Conservation (phyloP, 2,329 filamentous ascomycete genomes). For the Pyrenochaeta sp. region DNA sequence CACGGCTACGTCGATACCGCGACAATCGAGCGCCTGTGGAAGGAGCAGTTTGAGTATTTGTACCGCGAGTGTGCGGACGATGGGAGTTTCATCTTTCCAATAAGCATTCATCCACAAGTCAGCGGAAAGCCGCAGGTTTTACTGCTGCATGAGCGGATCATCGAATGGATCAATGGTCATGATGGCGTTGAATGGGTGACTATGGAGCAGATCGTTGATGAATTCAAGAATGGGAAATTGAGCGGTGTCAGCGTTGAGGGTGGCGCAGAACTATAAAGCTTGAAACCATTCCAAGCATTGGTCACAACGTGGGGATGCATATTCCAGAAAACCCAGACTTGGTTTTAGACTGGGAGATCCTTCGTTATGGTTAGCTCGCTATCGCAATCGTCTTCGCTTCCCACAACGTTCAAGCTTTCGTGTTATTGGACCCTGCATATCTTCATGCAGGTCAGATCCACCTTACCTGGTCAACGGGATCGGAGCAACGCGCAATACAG, state of each 20-base stretch:
- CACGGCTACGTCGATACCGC: conserved; percentile 56
- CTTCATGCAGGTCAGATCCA: conserved; percentile 3
- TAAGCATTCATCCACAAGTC: conserved; percentile 59
- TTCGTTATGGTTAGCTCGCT: too few species aligned
- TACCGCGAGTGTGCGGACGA: conserved; percentile 53
- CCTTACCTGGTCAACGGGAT: not conserved
- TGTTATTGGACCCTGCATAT: conserved; percentile 1
- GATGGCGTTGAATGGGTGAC: conserved; percentile 56
- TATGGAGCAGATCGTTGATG: conserved; percentile 47
- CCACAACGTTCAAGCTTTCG: not conserved
- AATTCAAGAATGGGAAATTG: conserved; percentile 47
- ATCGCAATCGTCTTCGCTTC: too few species aligned
- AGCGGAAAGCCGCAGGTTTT: conserved; percentile 58
- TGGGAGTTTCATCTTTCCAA: conserved; percentile 58
- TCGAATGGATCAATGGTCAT: conserved; percentile 56
- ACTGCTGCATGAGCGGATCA: conserved; percentile 57
- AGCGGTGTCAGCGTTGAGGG: conserved; percentile 45
- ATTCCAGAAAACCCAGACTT: too few species aligned
- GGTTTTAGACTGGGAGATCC: too few species aligned
- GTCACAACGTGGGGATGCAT: too few species aligned
- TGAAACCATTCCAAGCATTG: not conserved
- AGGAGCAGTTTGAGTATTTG: conserved; percentile 57
- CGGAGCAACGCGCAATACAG: conserved; percentile 13
- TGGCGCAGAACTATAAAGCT: conserved; percentile 28
- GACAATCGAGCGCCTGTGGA: conserved; percentile 55